Evolutionary conservation across 2,329 filamentous ascomycete genomes (phyloP).

Genomic region (Lojkania enalia): DNA sequence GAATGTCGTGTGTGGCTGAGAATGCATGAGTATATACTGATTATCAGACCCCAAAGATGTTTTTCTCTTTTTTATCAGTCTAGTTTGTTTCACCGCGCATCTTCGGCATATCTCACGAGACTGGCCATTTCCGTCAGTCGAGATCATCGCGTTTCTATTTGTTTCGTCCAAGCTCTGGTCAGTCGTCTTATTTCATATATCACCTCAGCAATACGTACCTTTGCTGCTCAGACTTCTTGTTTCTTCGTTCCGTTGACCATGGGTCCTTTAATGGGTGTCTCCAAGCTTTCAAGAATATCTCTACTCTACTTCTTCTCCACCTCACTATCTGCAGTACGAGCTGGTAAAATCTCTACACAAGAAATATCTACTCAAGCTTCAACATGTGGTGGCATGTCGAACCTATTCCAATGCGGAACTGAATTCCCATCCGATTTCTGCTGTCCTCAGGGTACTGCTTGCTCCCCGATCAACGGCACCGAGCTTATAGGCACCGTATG

Average conservation of each 20-base stretch:
- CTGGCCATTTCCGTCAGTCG: conserved; percentile 9
- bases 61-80: conserved; percentile 11
- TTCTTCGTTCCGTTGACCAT: conserved; percentile 22
- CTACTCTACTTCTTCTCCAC: conserved; percentile 35
- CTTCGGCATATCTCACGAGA: not conserved
- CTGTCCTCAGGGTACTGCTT: conserved; percentile 60
- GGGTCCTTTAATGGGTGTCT: conserved; percentile 28
- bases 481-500: conserved; percentile 70
- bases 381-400: conserved; percentile 56
- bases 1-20: not conserved
- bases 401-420: conserved; percentile 56
- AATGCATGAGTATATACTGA: conserved; percentile 15
- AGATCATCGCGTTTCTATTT: conserved; percentile 4
- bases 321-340: conserved; percentile 26
- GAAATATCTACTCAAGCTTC: conserved; percentile 27
- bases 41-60: not conserved
- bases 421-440: conserved; percentile 68
- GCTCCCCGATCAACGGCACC: conserved; percentile 61
- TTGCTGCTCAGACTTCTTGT: conserved; percentile 1
- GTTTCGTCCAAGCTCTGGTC: conserved; percentile 15
- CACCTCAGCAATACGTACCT: not conserved
- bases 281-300: conserved; percentile 39
- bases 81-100: conserved; percentile 15
- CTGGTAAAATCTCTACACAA: conserved; percentile 36
- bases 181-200: conserved; percentile 6